Evolutionary conservation across 148 eudicot species (phyloP).

Genomic region (Chenopodium quinoa): DNA sequence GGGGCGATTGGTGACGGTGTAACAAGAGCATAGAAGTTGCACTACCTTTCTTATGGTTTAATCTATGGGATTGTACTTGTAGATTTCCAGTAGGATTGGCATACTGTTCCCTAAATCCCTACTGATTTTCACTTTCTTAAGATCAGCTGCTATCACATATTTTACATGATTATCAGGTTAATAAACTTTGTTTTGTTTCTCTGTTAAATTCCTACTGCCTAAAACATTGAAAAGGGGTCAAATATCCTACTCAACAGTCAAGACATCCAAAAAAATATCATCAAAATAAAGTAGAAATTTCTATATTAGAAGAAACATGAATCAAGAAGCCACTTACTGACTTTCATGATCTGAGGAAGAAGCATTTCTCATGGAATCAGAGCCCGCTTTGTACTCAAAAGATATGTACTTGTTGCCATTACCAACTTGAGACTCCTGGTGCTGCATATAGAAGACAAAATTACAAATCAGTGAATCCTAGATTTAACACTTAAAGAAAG

Average conservation of each 20-base stretch:
- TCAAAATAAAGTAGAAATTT: conserved; percentile 5
- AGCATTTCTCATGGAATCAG: conserved; percentile 70
- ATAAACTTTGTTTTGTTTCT: not conserved
- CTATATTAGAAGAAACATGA: not conserved
- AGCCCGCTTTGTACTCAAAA: conserved; percentile 85
- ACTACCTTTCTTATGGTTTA: not conserved
- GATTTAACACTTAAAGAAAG: not conserved
- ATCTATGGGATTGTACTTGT: not conserved
- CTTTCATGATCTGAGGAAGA: conserved; percentile 97
- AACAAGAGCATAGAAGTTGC: not conserved
- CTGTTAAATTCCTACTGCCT: not conserved
- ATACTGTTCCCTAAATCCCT: not conserved
- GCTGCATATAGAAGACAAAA: conserved; percentile 47
- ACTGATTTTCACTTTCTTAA: not conserved
- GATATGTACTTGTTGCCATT: conserved; percentile 82
- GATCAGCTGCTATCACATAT: not conserved
- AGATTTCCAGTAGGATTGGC: not conserved
- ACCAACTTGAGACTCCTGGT: conserved; percentile 78
- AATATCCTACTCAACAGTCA: not conserved
- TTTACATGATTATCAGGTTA: not conserved
- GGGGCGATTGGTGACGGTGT: not conserved
- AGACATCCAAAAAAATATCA: not conserved
- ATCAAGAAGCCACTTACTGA: conserved; percentile 74
- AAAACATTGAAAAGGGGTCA: not conserved
- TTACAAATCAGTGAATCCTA: conserved; percentile 6